Evolutionary conservation across 139 green algal species (phyloP), one percentile per base, ranked within the genome.

Genomic region (Monoraphidium neglectum): DNA sequence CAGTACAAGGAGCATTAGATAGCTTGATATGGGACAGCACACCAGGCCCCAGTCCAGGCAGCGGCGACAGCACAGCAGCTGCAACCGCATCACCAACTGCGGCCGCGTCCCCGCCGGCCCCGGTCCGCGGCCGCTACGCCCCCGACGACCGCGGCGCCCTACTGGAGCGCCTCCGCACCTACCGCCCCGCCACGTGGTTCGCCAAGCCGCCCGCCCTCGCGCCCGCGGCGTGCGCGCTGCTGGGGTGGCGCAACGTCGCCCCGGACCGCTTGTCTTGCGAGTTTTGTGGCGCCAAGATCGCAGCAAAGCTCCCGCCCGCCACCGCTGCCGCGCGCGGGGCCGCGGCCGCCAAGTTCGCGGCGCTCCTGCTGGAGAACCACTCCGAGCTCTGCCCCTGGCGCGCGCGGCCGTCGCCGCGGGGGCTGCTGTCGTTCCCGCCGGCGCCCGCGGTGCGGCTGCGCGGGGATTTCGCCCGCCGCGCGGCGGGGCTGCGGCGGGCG

Each of bases 171-270:
- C 76, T 94, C 16, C 77, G 79, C 26, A 91, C 83, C 43, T 94
- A 91, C 76, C 80, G 79, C n/a, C 33, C 86, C 2, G 62, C 67
- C 53, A 93, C 86, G 36, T 94, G 90, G 90, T 94, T 94, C 68
- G 84, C 64, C 51, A 94, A 94, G 73, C 90, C 90, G 21, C 30
- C 74, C 3, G 38, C 38, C 30, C 83, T 91, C 2, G 68, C 60
- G 13, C 70, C 90, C 0, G 46, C 87, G 16, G 76, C 77, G 33
- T 95, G 90, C 64, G 90, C 90, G 3, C 38, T 84, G 16, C 77
- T 80, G 10, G 90, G 90, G 4, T 94, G 90, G 90, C 43, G 80
- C 26, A 94, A 94, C 76, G 74, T 76, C 1, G 88, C 71, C 0
- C 57, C 71, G 12, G 90, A 94, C 80, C 40, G 81, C 51, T 77